Percentiles rank a stretch among this genome's conserved stretches.
Conservation (phyloP, 1,284 basidiomycete species). For the Ustilago esculenta region DNA sequence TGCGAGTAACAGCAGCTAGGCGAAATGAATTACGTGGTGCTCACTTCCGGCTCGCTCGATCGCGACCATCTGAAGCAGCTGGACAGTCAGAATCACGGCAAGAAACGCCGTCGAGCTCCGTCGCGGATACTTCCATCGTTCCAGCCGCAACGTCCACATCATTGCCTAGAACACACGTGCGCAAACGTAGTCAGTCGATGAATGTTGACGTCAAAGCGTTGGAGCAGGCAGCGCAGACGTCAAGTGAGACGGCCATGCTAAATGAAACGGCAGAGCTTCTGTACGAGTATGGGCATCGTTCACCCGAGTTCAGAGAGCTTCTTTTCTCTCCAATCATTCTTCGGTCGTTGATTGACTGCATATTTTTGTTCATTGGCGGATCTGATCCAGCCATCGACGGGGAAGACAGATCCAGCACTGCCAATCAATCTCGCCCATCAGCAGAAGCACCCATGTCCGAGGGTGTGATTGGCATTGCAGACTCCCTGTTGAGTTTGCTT, state of each 20-base stretch:
- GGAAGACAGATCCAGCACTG: too few species aligned
- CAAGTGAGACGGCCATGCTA: slow-evolving; percentile 29
- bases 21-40: slow-evolving; percentile 5
- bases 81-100: too few species aligned
- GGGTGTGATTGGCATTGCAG: slow-evolving; percentile 9
- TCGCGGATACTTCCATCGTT: too few species aligned
- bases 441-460: background rate
- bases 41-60: slow-evolving; percentile 1
- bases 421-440: background rate
- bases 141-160: background rate
- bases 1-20: slow-evolving; percentile 17
- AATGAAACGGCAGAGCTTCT: slow-evolving; percentile 47
- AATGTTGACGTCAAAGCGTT: slow-evolving; percentile 43
- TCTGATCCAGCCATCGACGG: too few species aligned
- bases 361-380: slow-evolving; percentile 25
- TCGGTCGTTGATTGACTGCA: slow-evolving; percentile 50
- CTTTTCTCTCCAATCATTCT: slow-evolving; percentile 59
- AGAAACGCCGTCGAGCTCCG: too few species aligned
- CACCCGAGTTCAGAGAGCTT: slow-evolving; percentile 37
- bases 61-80: slow-evolving; percentile 26
- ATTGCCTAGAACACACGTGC: slow-evolving; percentile 13
- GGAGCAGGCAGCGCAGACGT: slow-evolving; percentile 31
- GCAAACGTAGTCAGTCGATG: slow-evolving; percentile 54
- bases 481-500: slow-evolving; percentile 34
- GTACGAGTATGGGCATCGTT: slow-evolving; percentile 23